phyloP scores from a whole-genome alignment of 176 grass and related monocot species.

The Avena insularis region DNA sequence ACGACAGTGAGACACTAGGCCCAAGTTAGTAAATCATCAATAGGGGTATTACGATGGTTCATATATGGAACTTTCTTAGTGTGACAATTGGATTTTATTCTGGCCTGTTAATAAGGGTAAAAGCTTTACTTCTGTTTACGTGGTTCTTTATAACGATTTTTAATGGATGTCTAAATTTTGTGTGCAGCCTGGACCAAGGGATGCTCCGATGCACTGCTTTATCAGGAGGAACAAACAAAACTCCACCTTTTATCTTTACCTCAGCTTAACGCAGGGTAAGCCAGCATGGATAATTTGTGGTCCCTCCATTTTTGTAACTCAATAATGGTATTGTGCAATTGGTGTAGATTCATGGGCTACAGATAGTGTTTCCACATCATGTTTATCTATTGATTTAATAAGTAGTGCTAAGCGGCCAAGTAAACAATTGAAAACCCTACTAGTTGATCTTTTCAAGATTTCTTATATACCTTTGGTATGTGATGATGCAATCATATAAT shows the following conservation, averaged over 20 bases:
- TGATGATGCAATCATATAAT: conserved; percentile 34
- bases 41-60: not conserved
- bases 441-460: not conserved
- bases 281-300: not conserved
- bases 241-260: conserved; percentile 82
- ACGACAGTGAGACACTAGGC: conserved; percentile 15
- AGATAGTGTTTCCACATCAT: not conserved
- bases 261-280: conserved; percentile 83
- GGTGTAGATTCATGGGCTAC: not conserved
- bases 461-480: not conserved
- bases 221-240: conserved; percentile 91
- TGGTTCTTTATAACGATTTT: not conserved
- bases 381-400: not conserved
- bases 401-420: conserved; percentile 24
- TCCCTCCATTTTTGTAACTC: not conserved
- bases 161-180: not conserved
- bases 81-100: conserved; percentile 18
- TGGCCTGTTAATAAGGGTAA: not conserved
- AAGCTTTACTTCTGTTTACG: conserved; percentile 18
- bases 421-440: not conserved
- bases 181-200: conserved; percentile 75
- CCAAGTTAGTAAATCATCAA: conserved; percentile 14
- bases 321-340: conserved; percentile 15
- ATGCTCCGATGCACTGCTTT: conserved; percentile 90
- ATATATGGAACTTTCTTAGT: conserved; percentile 17